Percentiles rank a stretch among this genome's conserved stretches.
These are phyloP conservation scores for Hygrophoropsis aurantiaca DNA, from an alignment of 768 basidiomycete genomes.

Conservation along the genomic window DNA sequence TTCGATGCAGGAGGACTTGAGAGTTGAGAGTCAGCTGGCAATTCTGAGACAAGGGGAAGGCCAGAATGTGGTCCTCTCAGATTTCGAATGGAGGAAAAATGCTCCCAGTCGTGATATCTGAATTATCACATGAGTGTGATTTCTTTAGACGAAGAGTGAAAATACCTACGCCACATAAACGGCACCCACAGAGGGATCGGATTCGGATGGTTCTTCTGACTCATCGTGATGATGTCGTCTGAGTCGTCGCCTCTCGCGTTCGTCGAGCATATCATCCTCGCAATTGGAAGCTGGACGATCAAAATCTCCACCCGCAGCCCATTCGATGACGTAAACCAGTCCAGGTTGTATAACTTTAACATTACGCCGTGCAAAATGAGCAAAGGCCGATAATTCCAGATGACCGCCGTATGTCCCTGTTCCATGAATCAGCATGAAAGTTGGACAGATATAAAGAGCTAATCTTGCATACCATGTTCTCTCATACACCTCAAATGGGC, in stretches of 20 bases:
- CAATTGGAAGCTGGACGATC: constrained; percentile 24
- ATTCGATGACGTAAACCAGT: constrained; percentile 87
- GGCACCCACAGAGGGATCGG: constrained; percentile 35
- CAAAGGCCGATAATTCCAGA: constrained; percentile 90
- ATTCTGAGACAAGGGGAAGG: constrained; percentile 62
- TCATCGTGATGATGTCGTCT: constrained; percentile 38
- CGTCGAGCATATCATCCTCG: constrained; percentile 29
- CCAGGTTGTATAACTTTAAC: constrained; percentile 94
- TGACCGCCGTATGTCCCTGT: constrained; percentile 89
- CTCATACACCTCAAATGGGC: constrained; percentile 78
- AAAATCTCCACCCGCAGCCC: constrained; percentile 59
- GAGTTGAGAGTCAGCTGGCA: constrained; percentile 29
- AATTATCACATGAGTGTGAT: constrained; percentile 10
- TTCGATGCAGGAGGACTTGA: constrained; percentile 30
- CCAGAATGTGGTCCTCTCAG: constrained; percentile 81
- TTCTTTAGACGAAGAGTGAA: constrained; percentile 6
- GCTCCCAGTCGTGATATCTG: constrained; percentile 93
- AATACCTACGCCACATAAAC: constrained; percentile 82
- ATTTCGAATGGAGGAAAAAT: constrained; percentile 92
- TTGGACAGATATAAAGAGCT: constrained; percentile 7
- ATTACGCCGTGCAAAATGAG: constrained; percentile 72
- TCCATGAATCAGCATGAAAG: constrained; percentile 14
- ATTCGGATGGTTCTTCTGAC: constrained; percentile 18
- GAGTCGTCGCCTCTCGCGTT: constrained; percentile 45
- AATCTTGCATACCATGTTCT: constrained; percentile 56